Conservation (phyloP, 306 rosid genomes). For the Trifolium subterraneum region DNA sequence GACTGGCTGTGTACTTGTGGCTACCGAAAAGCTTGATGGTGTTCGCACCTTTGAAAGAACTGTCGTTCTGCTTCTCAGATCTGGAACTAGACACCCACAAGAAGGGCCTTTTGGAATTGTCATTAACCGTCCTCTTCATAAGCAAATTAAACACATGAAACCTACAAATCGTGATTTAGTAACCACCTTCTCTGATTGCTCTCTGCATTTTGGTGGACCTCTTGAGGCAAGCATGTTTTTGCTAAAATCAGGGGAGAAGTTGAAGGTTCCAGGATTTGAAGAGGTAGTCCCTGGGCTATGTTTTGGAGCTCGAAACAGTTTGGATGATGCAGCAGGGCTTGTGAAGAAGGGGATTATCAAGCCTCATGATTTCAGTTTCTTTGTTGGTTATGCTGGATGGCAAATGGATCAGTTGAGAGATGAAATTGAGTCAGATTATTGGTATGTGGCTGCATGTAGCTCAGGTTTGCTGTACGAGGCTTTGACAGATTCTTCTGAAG, state of each 20-base stretch:
- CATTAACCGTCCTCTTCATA: slow-evolving; percentile 91
- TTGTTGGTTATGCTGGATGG: slow-evolving; percentile 99
- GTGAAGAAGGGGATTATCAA: slow-evolving; percentile 86
- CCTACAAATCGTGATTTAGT: slow-evolving; percentile 85
- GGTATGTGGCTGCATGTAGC: slow-evolving; percentile 98
- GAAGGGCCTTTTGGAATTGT: slow-evolving; percentile 96
- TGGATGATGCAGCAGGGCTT: slow-evolving; percentile 83
- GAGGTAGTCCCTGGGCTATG: slow-evolving; percentile 92
- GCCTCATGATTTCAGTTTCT: slow-evolving; percentile 88
- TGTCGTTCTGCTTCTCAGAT: slow-evolving; percentile 89
- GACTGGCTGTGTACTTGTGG: slow-evolving; percentile 95
- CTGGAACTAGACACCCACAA: slow-evolving; percentile 86
- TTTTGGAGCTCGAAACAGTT: slow-evolving; percentile 87
- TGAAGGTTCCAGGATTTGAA: slow-evolving; percentile 75
- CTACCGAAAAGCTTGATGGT: slow-evolving; percentile 95
- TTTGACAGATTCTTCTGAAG: slow-evolving; percentile 69
- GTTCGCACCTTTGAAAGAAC: slow-evolving; percentile 91
- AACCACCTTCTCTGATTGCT: slow-evolving; percentile 88
- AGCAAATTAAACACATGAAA: slow-evolving; percentile 82
- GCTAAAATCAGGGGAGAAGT: slow-evolving; percentile 67
- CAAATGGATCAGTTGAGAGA: slow-evolving; percentile 90
- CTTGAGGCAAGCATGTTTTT: slow-evolving; percentile 95
- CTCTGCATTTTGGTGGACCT: slow-evolving; percentile 93
- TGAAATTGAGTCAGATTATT: slow-evolving; percentile 90
- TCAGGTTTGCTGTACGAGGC: slow-evolving; percentile 69